These are phyloP conservation scores for Candida arabinofermentans DNA, from an alignment of 805 yeast species.

Conservation along the genomic window DNA sequence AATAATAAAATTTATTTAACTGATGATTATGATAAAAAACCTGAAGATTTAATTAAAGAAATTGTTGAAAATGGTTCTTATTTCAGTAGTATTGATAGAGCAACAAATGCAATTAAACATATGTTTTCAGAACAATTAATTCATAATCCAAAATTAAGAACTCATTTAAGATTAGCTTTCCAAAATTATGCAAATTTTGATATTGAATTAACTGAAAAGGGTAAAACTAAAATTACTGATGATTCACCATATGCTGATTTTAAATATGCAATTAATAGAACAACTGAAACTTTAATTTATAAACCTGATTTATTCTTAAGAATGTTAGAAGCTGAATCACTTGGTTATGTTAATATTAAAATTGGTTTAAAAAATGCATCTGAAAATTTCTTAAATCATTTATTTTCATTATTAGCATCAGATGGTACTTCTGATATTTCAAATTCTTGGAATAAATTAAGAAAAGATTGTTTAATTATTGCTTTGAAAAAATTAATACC, in stretches of 20 bases:
- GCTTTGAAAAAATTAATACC: constrained; percentile 68
- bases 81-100: constrained; percentile 56
- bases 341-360: constrained; percentile 66
- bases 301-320: constrained; percentile 81
- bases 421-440: constrained; percentile 77
- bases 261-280: constrained; percentile 83
- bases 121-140: constrained; percentile 75
- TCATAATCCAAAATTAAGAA: constrained; percentile 77
- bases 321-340: constrained; percentile 87
- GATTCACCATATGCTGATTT: constrained; percentile 82
- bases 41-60: constrained; percentile 53
- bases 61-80: constrained; percentile 34
- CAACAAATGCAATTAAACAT: constrained; percentile 63
- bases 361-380: constrained; percentile 49
- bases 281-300: constrained; percentile 66
- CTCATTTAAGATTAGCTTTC: constrained; percentile 59
- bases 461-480: constrained; percentile 60
- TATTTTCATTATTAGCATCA: constrained; percentile 56
- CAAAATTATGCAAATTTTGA: constrained; percentile 63
- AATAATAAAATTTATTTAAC: constrained; percentile 69
- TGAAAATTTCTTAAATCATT: constrained; percentile 42
- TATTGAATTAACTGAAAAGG: constrained; percentile 80
- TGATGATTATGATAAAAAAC: constrained; percentile 59
- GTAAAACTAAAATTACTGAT: constrained; percentile 69
- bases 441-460: constrained; percentile 73